phyloP scores from a whole-genome alignment of 2,329 filamentous ascomycete species.

The Colletotrichum magnum region DNA sequence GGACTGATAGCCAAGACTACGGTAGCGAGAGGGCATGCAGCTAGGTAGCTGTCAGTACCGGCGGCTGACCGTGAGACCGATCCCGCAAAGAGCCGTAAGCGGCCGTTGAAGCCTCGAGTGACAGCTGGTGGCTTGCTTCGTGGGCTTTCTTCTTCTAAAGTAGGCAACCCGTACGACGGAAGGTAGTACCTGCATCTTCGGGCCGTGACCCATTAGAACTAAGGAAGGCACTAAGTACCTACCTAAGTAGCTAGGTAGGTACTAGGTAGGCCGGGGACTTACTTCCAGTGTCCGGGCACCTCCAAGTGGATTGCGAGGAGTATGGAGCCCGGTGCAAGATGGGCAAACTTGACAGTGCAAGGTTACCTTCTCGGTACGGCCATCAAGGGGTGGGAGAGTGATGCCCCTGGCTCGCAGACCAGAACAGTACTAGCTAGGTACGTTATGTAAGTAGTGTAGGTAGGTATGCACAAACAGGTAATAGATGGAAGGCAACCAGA shows the following conservation, averaged over 20 bases:
- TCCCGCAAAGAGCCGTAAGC: constrained; percentile 1
- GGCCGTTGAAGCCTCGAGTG: constrained; percentile 14
- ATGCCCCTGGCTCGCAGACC: too few species aligned
- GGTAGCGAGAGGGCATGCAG: constrained; percentile 1
- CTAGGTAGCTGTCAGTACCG: constrained; percentile 3
- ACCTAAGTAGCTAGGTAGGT: neutral
- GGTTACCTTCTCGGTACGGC: too few species aligned
- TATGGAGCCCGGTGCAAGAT: too few species aligned
- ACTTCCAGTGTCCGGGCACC: neutral
- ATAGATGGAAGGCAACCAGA: too few species aligned
- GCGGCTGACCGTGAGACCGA: neutral
- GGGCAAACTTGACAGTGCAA: too few species aligned
- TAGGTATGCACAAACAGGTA: too few species aligned
- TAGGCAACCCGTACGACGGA: neutral
- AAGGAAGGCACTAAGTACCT: neutral
- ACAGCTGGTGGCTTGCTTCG: constrained; percentile 2
- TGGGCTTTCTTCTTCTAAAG: neutral
- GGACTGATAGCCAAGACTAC: neutral
- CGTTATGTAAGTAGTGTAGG: too few species aligned
- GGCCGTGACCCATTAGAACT: constrained; percentile 3
- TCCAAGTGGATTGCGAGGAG: too few species aligned
- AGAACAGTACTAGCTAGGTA: too few species aligned
- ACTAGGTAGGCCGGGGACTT: too few species aligned
- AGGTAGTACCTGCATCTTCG: constrained; percentile 32
- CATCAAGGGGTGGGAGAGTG: too few species aligned